A percentile compares a stretch with the other conserved stretches of the same genome.
These are phyloP conservation scores for Pilaira anomala DNA, from an alignment of 192 early-diverging fungal genomes.

Conservation along the genomic window DNA sequence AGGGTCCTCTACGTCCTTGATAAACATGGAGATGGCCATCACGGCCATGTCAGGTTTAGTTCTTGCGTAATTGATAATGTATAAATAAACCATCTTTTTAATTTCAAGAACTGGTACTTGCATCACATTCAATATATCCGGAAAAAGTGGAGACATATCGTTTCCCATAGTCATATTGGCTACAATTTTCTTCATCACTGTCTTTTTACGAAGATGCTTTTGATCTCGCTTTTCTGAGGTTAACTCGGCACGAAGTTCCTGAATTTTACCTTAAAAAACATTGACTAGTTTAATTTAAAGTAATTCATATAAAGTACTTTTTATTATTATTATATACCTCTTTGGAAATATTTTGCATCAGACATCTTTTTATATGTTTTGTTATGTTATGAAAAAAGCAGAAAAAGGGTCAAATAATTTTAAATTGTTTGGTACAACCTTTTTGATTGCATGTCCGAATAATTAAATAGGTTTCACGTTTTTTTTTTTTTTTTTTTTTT, in stretches of 20 bases:
- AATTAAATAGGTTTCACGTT: neutral
- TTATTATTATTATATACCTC: constrained; percentile 36
- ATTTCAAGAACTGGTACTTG: constrained; percentile 80
- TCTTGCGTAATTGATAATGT: constrained; percentile 94
- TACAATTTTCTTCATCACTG: constrained; percentile 90
- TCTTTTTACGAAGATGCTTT: constrained; percentile 78
- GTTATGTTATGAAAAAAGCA: neutral
- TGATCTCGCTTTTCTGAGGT: constrained; percentile 81
- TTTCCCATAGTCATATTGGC: constrained; percentile 99
- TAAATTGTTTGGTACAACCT: neutral
- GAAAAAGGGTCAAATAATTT: neutral
- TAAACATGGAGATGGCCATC: constrained; percentile 85
- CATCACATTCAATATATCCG: constrained; percentile 93
- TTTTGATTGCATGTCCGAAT: no score
- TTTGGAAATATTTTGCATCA: constrained; percentile 57
- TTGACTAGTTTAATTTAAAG: neutral
- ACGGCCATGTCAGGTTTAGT: constrained; percentile 91
- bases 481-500: neutral
- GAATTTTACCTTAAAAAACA: constrained; percentile 85
- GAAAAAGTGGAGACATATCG: constrained; percentile 93
- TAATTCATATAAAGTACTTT: neutral
- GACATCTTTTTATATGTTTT: constrained; percentile 37
- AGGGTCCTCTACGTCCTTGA: constrained; percentile 84
- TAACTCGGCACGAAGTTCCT: constrained; percentile 84
- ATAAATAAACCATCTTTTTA: constrained; percentile 94